These are phyloP conservation scores for Marasmius oreades DNA, from an alignment of 1,284 basidiomycete genomes.

Conservation along the genomic window DNA sequence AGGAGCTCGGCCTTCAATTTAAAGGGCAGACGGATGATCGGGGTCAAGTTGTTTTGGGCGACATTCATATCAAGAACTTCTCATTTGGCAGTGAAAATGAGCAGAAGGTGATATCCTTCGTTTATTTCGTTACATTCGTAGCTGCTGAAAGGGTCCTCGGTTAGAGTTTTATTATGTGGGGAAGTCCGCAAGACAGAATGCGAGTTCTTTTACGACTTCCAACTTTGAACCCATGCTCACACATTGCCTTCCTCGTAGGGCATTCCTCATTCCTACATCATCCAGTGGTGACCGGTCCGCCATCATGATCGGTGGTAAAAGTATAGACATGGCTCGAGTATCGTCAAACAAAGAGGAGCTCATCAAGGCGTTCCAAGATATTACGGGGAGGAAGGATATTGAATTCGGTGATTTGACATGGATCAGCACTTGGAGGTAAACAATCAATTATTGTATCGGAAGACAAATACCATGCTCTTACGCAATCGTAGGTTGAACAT, in stretches of 20 bases:
- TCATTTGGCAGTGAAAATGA: constrained; percentile 24
- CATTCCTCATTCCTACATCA: no score
- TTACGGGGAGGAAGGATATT: constrained; percentile 24
- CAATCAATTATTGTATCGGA: no score
- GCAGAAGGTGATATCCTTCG: no score
- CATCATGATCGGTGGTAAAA: not conserved
- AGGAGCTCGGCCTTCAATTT: constrained; percentile 39
- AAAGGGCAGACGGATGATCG: constrained; percentile 37
- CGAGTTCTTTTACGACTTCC: not conserved
- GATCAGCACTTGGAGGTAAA: constrained; percentile 10
- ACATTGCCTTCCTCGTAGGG: no score
- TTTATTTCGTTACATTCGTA: no score
- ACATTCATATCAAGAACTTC: constrained; percentile 28
- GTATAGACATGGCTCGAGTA: constrained; percentile 26
- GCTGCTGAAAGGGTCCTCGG: not conserved
- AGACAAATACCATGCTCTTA: no score
- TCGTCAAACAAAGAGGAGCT: constrained; percentile 22
- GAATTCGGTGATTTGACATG: constrained; percentile 25
- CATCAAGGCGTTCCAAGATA: constrained; percentile 17
- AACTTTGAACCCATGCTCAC: not conserved
- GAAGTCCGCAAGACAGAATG: not conserved
- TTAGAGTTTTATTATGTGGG: not conserved
- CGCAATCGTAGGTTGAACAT: no score
- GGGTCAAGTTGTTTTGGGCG: constrained; percentile 34
- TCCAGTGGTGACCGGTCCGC: no score